Evolutionary conservation across 768 basidiomycete species (phyloP).

Genomic region (Russula griseocarnosa): DNA sequence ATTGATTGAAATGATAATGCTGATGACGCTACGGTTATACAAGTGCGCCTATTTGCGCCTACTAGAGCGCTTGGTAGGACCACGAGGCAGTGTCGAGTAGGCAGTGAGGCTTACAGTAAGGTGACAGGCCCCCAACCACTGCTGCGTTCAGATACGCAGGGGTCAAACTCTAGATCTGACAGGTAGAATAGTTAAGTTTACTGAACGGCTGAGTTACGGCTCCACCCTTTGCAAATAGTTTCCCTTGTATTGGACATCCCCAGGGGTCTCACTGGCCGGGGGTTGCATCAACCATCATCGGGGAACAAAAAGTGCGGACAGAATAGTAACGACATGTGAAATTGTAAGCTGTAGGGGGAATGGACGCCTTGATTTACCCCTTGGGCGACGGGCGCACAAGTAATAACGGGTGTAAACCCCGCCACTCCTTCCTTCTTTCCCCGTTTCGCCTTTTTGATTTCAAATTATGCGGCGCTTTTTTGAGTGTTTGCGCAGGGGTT

Average conservation of each 20-base stretch:
- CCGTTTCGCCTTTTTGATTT: neutral
- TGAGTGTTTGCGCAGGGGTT: no score
- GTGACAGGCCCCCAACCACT: constrained; percentile 3
- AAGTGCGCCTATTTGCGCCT: neutral
- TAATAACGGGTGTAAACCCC: neutral
- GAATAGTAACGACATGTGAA: neutral
- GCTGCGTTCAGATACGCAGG: neutral
- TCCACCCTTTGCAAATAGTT: neutral
- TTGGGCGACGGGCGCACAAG: no score
- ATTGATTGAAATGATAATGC: neutral
- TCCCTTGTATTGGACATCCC: neutral
- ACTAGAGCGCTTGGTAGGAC: neutral
- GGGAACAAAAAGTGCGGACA: neutral
- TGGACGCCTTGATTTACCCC: neutral
- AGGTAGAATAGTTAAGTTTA: neutral
- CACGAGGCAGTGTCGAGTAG: neutral
- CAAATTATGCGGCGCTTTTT: neutral
- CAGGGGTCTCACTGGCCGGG: neutral
- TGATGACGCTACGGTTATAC: neutral
- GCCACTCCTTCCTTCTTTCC: no score
- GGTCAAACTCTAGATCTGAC: constrained; percentile 9
- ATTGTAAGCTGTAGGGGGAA: no score
- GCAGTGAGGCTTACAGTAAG: neutral
- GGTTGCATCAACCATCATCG: neutral
- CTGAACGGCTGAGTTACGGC: no score